Evolutionary conservation across 495 filamentous ascomycete species (phyloP), one percentile per base, ranked within the genome.

Genomic region (Annulohypoxylon moriforme): DNA sequence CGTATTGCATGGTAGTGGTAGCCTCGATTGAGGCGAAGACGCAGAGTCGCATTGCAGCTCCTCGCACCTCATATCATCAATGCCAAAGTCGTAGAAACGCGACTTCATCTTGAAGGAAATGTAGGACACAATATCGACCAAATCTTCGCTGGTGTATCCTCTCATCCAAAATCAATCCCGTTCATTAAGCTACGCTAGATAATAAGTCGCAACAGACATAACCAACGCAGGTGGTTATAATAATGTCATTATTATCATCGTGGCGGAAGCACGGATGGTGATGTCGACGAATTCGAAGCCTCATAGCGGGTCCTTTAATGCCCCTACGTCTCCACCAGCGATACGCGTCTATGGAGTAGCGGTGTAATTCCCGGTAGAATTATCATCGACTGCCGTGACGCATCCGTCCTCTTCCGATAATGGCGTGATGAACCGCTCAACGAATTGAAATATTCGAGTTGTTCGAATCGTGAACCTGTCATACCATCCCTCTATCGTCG

Each of bases 401-500:
- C 8, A 42, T 40, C 55, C 55, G 33, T 40, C 13, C 55, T 16
- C 18, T 25, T 25, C 18, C 55, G 55, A 40, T 16, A 27, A 25
- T 58, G 33, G 34, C 55, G 55, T 58, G 55, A 25, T 25, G 20
- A 18, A 58, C 8, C 36, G 7, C 20, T 13, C 27, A 33, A 33
- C 27, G n/a, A 34, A 16, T 34, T 27, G 11, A 20, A 16, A n/a
- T 24, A 4, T 31, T 11, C 10, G 20, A 34, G 9, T 20, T n/a
- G n/a, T 33, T 16, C 10, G 11, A 25, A 40, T 24, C 3, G 6
- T 6, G 6, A 25, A 22, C 44, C 55, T n/a, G 13, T 68, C 60
- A 73, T 49, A 73, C 60, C 38, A 61, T 65, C 38, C 22, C 46
- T 10, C 60, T 50, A 29, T 72, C 36, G 13, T 50, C 20, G 40